A percentile compares a stretch with the other conserved stretches of the same genome.
Conservation (phyloP, 2,329 filamentous ascomycete genomes). For the Thelonectria discophora region DNA sequence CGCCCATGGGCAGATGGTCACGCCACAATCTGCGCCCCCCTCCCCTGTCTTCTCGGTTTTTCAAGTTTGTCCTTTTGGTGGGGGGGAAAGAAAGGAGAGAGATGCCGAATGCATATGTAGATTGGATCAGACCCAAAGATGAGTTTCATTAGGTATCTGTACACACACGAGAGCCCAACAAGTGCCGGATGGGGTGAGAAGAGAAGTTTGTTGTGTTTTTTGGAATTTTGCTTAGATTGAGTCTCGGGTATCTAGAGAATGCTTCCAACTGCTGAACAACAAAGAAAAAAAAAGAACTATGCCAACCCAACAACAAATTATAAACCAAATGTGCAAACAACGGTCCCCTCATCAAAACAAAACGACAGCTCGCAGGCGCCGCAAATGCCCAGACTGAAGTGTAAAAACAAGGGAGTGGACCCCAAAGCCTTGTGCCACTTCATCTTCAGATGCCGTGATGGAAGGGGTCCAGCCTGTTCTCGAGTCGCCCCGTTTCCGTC, state of each 20-base stretch:
- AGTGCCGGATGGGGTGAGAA: not conserved
- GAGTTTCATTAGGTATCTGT: no score
- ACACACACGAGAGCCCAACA: not conserved
- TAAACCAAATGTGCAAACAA: no score
- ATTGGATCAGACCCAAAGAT: not conserved
- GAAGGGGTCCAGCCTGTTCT: constrained; percentile 2
- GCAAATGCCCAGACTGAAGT: no score
- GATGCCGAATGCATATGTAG: constrained; percentile 9
- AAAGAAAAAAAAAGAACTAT: not conserved
- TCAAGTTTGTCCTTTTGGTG: no score
- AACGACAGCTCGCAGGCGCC: no score
- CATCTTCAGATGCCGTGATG: constrained; percentile 35
- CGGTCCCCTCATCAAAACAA: no score
- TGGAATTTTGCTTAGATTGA: not conserved
- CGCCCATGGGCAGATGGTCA: constrained; percentile 39
- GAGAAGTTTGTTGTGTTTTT: not conserved
- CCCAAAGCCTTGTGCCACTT: constrained; percentile 31
- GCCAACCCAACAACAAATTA: not conserved
- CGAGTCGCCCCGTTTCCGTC: constrained; percentile 28
- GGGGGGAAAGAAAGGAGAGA: not conserved
- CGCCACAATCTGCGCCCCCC: constrained; percentile 25
- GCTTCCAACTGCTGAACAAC: constrained; percentile 1
- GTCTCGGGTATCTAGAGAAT: constrained; percentile 26
- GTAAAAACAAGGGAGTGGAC: no score
- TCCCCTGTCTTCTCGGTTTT: no score